Base-by-base conservation (phyloP, 2,329 filamentous ascomycete genomes). In the Alternaria sp. region DNA sequence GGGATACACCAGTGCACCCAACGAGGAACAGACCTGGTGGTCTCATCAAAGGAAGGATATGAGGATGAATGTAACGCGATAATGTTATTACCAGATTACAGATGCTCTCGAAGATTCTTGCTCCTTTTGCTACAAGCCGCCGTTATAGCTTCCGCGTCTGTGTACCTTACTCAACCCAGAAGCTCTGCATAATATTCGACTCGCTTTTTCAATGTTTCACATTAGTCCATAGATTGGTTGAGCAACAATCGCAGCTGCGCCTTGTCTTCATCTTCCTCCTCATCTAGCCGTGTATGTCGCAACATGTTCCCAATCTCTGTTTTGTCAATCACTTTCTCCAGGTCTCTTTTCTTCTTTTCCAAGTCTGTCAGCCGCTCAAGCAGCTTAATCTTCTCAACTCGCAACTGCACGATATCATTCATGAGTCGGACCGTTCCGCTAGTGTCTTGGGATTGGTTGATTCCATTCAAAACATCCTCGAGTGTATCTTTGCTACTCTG, bases 1-100 rank as follows among this genome's bases (percentile, higher is more conserved):
- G 84, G 0, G 84, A 85, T 63, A 80, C 80, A 52, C 78, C 79
- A 34, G 62, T 71, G 24, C 71, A 70, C 52, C 39, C 34, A 30
- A 59, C 41, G 12, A 43, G 41, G 41, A 36, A 34, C 12, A 26
- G 41, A 43, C 22, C 41, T 16, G 22, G 22, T 26, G 41, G 41
- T 26, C 20, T 26, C 41, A 3, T 26, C 12, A 43, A 26, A 26
- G 41, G 41, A 14, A 43, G 14, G 22, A 26, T 43, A 16, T 43
- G 41, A 26, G 7, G 22, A 14, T 7, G 8, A 1, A 26, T 26
- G 41, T 24, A 24, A 43, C 22, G 12, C 41, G 9, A 16, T 26
- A 43, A 3, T 43, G 12, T 26, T 26, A 7, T 14, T 16, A 4
- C 14, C 12, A 43, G 4, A 26, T 16, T 16, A 16, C 1, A n/a